Conservation (phyloP, 164 flowering plant genomes). For the Tinospora cordifolia region DNA sequence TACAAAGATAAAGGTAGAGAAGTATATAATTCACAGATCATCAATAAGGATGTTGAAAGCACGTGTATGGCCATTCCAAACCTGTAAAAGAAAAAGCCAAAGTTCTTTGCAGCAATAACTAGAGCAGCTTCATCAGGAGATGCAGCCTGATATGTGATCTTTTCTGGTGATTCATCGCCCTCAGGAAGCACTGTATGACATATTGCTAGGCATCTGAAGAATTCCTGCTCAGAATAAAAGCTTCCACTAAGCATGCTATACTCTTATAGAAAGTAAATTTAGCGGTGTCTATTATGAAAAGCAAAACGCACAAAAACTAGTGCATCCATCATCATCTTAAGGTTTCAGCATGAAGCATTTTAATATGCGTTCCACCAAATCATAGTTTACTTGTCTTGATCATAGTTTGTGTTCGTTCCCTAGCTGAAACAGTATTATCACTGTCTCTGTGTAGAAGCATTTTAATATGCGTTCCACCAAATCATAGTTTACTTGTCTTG, state of each 20-base stretch:
- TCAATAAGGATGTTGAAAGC: background rate
- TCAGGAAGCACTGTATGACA: constrained; percentile 99
- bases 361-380: background rate
- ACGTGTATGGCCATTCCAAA: constrained; percentile 15
- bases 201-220: constrained; percentile 97
- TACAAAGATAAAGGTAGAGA: background rate
- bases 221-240: constrained; percentile 51
- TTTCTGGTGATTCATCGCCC: constrained; percentile 93
- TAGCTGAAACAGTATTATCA: background rate
- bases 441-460: no score
- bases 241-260: constrained; percentile 9
- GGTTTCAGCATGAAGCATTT: background rate
- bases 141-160: constrained; percentile 86
- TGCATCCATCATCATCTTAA: background rate
- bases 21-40: background rate
- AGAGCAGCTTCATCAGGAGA: constrained; percentile 97
- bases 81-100: constrained; percentile 97
- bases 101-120: constrained; percentile 86
- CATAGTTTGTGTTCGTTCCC: background rate
- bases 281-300: background rate
- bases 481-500: background rate
- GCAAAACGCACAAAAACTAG: background rate
- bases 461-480: background rate
- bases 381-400: background rate
- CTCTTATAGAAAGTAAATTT: background rate